phyloP scores from a whole-genome alignment of 2,329 filamentous ascomycete genomes.

The Pseudogymnoascus sp. region DNA sequence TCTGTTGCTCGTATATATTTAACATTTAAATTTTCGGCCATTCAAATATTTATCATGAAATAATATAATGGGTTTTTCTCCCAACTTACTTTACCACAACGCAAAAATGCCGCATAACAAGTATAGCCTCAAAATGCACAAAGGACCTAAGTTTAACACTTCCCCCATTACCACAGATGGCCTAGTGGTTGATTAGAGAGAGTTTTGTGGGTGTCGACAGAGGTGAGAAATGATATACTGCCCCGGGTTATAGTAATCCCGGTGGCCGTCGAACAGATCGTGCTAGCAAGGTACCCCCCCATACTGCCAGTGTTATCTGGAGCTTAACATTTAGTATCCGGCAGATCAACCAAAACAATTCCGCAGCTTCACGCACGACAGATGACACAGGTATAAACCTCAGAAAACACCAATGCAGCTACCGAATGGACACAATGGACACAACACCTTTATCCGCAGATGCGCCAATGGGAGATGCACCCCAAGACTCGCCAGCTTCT shows the following conservation, averaged over 20 bases:
- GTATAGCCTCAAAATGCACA: neutral
- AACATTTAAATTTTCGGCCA: neutral
- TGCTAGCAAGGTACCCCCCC: neutral
- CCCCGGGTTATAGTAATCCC: neutral
- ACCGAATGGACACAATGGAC: slow-evolving; percentile 1
- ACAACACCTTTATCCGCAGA: neutral
- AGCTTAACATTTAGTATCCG: slow-evolving; percentile 1
- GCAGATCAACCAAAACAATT: neutral
- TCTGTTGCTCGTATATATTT: neutral
- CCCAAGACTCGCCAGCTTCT: slow-evolving; percentile 27
- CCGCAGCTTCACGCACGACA: neutral
- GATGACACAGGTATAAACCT: neutral
- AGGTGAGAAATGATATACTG: neutral
- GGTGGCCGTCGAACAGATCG: neutral
- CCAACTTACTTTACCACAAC: neutral
- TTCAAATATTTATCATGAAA: neutral
- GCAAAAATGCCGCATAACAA: neutral
- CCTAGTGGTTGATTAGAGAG: neutral
- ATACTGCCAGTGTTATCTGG: slow-evolving; percentile 1
- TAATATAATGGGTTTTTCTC: neutral
- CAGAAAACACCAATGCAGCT: neutral
- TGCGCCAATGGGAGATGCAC: neutral
- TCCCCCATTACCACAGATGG: neutral
- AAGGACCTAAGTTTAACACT: neutral
- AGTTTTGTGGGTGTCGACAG: neutral